Base-by-base conservation (phyloP, 495 filamentous ascomycete genomes). In the Lophiotrema nucula region DNA sequence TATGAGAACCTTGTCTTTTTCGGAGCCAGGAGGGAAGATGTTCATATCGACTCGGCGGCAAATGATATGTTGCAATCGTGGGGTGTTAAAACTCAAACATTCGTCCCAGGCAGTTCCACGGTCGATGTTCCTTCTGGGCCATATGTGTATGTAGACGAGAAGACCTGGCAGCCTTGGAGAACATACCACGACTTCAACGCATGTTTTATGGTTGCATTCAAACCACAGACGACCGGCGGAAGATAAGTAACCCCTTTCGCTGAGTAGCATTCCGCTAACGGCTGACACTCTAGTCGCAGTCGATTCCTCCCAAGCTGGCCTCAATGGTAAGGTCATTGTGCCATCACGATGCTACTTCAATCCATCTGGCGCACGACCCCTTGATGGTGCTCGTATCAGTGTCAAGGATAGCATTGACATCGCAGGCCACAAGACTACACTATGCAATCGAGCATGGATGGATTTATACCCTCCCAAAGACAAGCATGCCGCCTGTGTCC, bases 351-450 rank as follows among this genome's bases (percentile, higher is more conserved):
- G 46, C 26, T 49, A 49, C 46, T 49, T 28, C 24, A 49, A 25
- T 8, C 46, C 24, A 6, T 49, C 46, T 23, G 11, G 11, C 27
- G 5, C 21, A 15, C 46, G 46, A 11, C 46, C 46, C 15, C 46
- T 49, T 19, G 46, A 49, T 19, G 46, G 46, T 49, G 24, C 24
- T 13, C 15, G 46, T 15, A 49, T 49, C 46, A 49, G 46, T 22
- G 26, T 49, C 26, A 49, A 49, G 22, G 46, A 49, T 23, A 49
- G 46, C 26, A 49, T 49, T 19, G 46, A 49, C 22, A 49, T 49
- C 22, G 46, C 46, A 11, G 46, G 26, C 13, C 46, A 49, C 22
- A 49, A 49, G 46, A 49, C 19, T 19, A 26, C 46, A 10, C 46
- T 49, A 28, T 49, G 46, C 46, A 49, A 49, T 28, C 46, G 46